Conservation (phyloP, 192 early-diverging fungal species). For the Umbelopsis sp. region DNA sequence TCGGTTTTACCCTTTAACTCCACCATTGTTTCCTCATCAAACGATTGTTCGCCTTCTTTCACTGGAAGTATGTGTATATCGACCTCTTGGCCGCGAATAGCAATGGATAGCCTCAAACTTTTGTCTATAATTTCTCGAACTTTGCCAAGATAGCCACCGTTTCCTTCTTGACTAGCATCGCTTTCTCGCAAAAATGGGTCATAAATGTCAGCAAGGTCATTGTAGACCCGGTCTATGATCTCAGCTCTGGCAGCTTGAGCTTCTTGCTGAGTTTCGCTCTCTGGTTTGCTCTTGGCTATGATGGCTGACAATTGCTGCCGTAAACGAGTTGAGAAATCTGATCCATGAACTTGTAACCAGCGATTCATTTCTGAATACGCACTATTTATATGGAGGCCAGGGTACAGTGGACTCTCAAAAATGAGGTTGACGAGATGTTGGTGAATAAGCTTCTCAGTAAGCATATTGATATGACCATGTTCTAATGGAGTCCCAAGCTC, state of each 20-base stretch:
- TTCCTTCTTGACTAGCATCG: conserved; percentile 27
- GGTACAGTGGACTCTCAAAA: conserved; percentile 38
- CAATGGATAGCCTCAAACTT: conserved; percentile 33
- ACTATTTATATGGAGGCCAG: conserved; percentile 37
- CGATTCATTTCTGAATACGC: conserved; percentile 31
- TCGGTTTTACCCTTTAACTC: conserved; percentile 34
- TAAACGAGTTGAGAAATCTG: conserved; percentile 33
- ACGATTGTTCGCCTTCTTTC: conserved; percentile 37
- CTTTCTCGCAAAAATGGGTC: conserved; percentile 37
- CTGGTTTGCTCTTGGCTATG: conserved; percentile 37
- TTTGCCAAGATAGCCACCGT: conserved; percentile 32
- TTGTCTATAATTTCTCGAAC: conserved; percentile 39
- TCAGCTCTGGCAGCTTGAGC: conserved; percentile 28
- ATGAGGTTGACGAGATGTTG: conserved; percentile 33
- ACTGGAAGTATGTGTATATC: conserved; percentile 34
- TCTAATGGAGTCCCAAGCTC: conserved; percentile 30
- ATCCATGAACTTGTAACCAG: conserved; percentile 35
- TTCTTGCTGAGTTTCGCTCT: conserved; percentile 30
- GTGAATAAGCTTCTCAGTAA: conserved; percentile 40
- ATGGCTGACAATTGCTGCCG: conserved; percentile 42
- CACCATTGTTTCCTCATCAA: conserved; percentile 43
- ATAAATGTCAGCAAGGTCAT: conserved; percentile 38
- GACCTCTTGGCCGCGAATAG: conserved; percentile 46
- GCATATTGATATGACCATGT: conserved; percentile 34
- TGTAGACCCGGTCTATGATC: conserved; percentile 34